Evolutionary conservation across 306 rosid genomes (phyloP).

Genomic region (Cucurbita argyrosperma): DNA sequence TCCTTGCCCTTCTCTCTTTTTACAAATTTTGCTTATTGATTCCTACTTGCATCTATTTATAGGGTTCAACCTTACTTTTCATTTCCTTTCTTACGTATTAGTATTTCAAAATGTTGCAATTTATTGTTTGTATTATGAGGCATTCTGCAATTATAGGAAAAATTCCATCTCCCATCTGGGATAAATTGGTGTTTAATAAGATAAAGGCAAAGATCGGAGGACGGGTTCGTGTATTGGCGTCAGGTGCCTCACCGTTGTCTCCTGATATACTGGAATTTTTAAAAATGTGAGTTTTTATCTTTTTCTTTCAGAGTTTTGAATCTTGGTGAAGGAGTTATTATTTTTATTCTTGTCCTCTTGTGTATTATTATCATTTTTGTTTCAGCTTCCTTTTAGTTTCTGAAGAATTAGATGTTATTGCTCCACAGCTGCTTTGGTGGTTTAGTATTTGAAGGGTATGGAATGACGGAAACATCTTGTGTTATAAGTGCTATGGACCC

Average conservation of each 20-base stretch:
- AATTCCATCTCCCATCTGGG: conserved; percentile 90
- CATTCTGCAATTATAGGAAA: conserved; percentile 38
- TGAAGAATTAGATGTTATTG: conserved; percentile 11
- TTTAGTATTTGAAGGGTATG: conserved; percentile 76
- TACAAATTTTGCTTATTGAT: not conserved
- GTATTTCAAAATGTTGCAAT: not conserved
- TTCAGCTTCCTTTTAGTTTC: not conserved
- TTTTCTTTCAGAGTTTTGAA: not conserved
- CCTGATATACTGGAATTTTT: conserved; percentile 90
- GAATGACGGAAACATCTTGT: conserved; percentile 95
- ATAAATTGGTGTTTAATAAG: conserved; percentile 86
- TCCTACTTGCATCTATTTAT: not conserved
- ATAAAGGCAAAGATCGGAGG: conserved; percentile 94
- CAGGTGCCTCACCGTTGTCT: conserved; percentile 98
- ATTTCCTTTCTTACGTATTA: not conserved
- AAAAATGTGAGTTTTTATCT: conserved; percentile 53
- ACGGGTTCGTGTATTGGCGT: conserved; percentile 70
- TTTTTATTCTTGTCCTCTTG: not conserved
- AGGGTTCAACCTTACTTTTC: not conserved
- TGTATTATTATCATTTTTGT: too few species aligned
- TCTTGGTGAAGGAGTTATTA: not conserved
- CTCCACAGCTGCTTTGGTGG: conserved; percentile 78
- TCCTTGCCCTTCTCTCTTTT: not conserved
- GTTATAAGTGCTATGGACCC: conserved; percentile 55
- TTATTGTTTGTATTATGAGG: not conserved